Percentiles rank a stretch among this genome's conserved stretches.
phyloP scores from a whole-genome alignment of 768 basidiomycete species.

The Trametes cubensis region DNA sequence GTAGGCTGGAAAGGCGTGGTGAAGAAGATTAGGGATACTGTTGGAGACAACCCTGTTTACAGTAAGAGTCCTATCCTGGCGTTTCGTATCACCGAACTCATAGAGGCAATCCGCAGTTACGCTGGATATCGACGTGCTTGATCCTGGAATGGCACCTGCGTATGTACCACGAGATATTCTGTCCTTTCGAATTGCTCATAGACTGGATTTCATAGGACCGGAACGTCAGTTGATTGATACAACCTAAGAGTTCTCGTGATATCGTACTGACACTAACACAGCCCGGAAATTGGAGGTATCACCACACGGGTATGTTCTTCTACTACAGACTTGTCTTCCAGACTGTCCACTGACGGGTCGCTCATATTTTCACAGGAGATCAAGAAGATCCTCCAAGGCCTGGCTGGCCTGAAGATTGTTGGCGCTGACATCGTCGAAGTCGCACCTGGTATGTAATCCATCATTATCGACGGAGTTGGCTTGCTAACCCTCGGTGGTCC shows the following conservation, averaged over 20 bases:
- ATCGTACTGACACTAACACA: neutral
- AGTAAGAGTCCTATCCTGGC: conserved; percentile 20
- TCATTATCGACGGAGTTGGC: neutral
- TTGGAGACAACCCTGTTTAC: conserved; percentile 40
- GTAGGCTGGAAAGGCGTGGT: conserved; percentile 37
- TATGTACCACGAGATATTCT: neutral
- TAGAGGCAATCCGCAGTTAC: conserved; percentile 11
- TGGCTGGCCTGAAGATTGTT: conserved; percentile 40
- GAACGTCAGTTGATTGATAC: conserved; percentile 26
- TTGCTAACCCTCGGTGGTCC: neutral
- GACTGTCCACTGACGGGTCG: neutral
- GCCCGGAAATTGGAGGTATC: conserved; percentile 39
- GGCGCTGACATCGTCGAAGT: conserved; percentile 40
- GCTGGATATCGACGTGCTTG: conserved; percentile 27
- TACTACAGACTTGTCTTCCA: neutral
- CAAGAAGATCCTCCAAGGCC: conserved; percentile 40
- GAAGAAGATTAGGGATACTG: conserved; percentile 35
- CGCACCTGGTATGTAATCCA: conserved; percentile 28
- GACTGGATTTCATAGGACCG: conserved; percentile 22
- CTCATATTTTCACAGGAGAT: conserved; percentile 29
- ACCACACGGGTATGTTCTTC: conserved; percentile 32
- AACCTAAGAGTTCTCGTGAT: no score
- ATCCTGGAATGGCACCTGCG: conserved; percentile 28
- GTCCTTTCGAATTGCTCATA: neutral
- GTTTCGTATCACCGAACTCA: neutral